Evolutionary conservation across 2,329 filamentous ascomycete species (phyloP), one percentile per base, ranked within the genome.

Genomic region (Colletotrichum ledebouriae): DNA sequence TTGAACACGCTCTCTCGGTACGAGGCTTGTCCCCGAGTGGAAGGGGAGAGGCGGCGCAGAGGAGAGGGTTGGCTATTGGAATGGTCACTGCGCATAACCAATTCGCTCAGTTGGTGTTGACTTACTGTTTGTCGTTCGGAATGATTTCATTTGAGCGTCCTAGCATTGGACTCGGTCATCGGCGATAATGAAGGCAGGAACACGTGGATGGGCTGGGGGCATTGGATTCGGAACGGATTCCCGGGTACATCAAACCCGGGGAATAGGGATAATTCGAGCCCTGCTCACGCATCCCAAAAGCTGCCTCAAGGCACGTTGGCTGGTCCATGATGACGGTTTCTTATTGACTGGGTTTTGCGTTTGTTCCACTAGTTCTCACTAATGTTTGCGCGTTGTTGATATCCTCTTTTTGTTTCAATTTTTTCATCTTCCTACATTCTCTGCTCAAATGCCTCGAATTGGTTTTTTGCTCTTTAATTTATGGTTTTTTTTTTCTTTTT

Each of bases 291-390:
- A 77, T 78, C 78, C 80, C 82, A 81, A 82, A 82, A 80, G 79
- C 80, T 83, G 80, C 79, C 75, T 74, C 73, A 73, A 71, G 73
- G 75, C 74, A 76, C 76, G 78, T 82, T 85, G 84, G 84, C 84
- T 85, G 84, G 84, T 81, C 83, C 83, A 85, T 81, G 74, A 80
- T 74, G 79, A 52, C 25, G 78, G 75, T 79, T 80, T 76, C 78
- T 75, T 78, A 77, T 71, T 67, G 61, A 67, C 59, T 46, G 57
- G 74, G 73, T 76, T 59, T 79, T 78, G 55, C 59, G 44, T 59
- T 79, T 83, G 80, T 78, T 79, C 80, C 80, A 77, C 75, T 77
- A 74, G 72, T 80, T 78, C 60, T 69, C 70, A 65, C 70, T 55
- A 52, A 57, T 62, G 41, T 44, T 61, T 53, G 34, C 73, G 74